phyloP scores from a whole-genome alignment of 495 filamentous ascomycete genomes.

The Hypomontagnella submonticulosa region DNA sequence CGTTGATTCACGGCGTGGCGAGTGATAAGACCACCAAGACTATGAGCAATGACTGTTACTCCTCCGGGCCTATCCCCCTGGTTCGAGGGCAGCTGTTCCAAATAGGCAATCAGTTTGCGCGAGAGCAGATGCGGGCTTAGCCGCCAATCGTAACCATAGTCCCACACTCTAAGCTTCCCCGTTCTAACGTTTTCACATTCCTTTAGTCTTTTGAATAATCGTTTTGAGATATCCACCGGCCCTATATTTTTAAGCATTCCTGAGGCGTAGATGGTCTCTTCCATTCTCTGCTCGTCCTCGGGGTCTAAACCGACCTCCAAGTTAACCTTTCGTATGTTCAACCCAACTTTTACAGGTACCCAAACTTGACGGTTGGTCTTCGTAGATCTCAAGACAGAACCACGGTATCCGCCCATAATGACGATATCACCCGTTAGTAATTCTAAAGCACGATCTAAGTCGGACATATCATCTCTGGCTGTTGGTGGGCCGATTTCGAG shows the following conservation, averaged over 20 bases:
- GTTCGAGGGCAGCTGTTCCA: slow-evolving; percentile 82
- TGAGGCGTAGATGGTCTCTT: slow-evolving; percentile 79
- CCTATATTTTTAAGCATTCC: slow-evolving; percentile 92
- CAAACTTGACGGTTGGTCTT: slow-evolving; percentile 84
- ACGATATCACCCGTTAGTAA: slow-evolving; percentile 85
- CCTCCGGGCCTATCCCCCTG: slow-evolving; percentile 66
- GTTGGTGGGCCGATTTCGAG: slow-evolving; percentile 15
- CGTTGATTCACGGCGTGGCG: slow-evolving; percentile 89
- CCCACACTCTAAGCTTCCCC: slow-evolving; percentile 80
- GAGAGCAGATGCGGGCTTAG: slow-evolving; percentile 84
- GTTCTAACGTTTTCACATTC: slow-evolving; percentile 75
- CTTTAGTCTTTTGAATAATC: slow-evolving; percentile 80
- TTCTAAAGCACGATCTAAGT: slow-evolving; percentile 72
- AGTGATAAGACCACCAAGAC: slow-evolving; percentile 88
- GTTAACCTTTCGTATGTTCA: slow-evolving; percentile 92
- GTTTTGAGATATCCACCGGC: slow-evolving; percentile 87
- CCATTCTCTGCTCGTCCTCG: slow-evolving; percentile 88
- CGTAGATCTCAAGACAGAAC: slow-evolving; percentile 88
- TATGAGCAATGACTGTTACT: slow-evolving; percentile 87
- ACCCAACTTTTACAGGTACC: slow-evolving; percentile 92
- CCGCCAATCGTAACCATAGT: slow-evolving; percentile 97
- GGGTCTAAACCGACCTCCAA: slow-evolving; percentile 85
- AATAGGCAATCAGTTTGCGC: slow-evolving; percentile 71
- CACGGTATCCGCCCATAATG: slow-evolving; percentile 89
- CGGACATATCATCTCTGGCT: slow-evolving; percentile 45